Percentiles rank a stretch among this genome's conserved stretches.
phyloP scores from a whole-genome alignment of 2,329 filamentous ascomycete species.

The Ascochyta viciae-villosae region DNA sequence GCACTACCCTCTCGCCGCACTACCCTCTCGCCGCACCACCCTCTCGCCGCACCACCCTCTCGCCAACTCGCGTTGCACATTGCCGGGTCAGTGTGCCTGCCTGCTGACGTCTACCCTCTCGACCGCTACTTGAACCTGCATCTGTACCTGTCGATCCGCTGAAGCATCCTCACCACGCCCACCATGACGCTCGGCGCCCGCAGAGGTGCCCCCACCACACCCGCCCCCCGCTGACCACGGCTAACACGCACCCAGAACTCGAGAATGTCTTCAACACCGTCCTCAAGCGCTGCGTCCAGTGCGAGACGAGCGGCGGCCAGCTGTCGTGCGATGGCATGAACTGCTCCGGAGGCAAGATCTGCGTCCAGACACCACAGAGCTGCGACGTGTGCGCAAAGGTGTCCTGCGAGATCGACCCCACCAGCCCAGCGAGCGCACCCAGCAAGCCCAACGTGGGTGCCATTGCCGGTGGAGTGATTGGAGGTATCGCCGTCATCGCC shows the following conservation, averaged over 20 bases:
- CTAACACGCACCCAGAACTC: constrained; percentile 38
- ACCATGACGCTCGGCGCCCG: constrained; percentile 17
- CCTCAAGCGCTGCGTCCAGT: constrained; percentile 67
- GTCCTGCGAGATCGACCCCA: constrained; percentile 57
- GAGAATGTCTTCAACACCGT: constrained; percentile 51
- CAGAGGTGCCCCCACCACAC: constrained; percentile 8
- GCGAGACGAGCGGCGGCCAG: constrained; percentile 50
- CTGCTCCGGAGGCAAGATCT: constrained; percentile 64
- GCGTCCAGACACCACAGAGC: constrained; percentile 64
- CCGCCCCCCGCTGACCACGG: not conserved
- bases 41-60: not conserved
- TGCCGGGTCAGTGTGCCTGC: constrained; percentile 2
- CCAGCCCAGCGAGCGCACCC: constrained; percentile 34
- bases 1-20: not conserved
- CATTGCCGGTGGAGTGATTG: constrained; percentile 90
- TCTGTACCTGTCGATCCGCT: constrained; percentile 5
- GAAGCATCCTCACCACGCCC: constrained; percentile 1
- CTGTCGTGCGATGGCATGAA: constrained; percentile 63
- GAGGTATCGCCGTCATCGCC: constrained; percentile 78
- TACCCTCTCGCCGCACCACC: not conserved
- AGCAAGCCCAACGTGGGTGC: constrained; percentile 73
- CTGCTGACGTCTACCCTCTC: constrained; percentile 11
- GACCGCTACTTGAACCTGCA: not conserved
- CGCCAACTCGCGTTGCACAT: constrained; percentile 11
- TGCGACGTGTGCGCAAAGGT: constrained; percentile 68